These are phyloP conservation scores for Solanum clarkiae DNA, from an alignment of 257 asterid genomes.

Conservation along the genomic window DNA sequence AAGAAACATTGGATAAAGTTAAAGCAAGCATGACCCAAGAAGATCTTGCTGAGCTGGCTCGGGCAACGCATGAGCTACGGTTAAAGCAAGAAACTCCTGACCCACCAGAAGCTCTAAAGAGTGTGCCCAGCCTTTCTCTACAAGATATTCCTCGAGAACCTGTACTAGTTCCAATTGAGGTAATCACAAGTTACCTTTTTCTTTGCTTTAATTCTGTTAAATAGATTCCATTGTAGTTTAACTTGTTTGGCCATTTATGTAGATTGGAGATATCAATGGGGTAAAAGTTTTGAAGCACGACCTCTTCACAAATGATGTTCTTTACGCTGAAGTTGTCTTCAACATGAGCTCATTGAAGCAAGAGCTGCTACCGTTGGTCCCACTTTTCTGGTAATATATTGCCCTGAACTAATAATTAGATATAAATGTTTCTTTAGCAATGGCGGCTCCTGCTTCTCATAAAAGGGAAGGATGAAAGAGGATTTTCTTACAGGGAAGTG, in stretches of 20 bases:
- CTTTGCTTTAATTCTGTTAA: neutral
- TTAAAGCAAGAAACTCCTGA: constrained; percentile 97
- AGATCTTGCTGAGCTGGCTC: constrained; percentile 98
- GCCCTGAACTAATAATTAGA: neutral
- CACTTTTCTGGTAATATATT: constrained; percentile 86
- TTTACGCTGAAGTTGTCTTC: constrained; percentile 93
- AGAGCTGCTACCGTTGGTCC: constrained; percentile 92
- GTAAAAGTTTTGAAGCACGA: constrained; percentile 68
- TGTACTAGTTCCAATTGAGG: constrained; percentile 72
- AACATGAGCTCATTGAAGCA: constrained; percentile 76
- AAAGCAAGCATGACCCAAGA: constrained; percentile 80
- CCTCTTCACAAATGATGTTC: constrained; percentile 94
- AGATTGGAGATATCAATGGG: constrained; percentile 82
- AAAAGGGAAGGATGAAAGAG: neutral
- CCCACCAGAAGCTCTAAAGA: constrained; percentile 88
- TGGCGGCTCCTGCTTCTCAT: neutral
- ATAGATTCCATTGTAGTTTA: constrained; percentile 3
- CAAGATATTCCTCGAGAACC: constrained; percentile 89
- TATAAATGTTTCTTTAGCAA: neutral
- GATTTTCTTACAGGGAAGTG: neutral
- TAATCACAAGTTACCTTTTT: constrained; percentile 9
- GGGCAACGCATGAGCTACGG: constrained; percentile 80
- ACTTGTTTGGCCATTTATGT: constrained; percentile 14
- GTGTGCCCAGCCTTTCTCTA: constrained; percentile 82
- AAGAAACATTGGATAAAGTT: constrained; percentile 55